phyloP scores from a whole-genome alignment of 306 rosid species.

The Begonia fuchsioides region DNA sequence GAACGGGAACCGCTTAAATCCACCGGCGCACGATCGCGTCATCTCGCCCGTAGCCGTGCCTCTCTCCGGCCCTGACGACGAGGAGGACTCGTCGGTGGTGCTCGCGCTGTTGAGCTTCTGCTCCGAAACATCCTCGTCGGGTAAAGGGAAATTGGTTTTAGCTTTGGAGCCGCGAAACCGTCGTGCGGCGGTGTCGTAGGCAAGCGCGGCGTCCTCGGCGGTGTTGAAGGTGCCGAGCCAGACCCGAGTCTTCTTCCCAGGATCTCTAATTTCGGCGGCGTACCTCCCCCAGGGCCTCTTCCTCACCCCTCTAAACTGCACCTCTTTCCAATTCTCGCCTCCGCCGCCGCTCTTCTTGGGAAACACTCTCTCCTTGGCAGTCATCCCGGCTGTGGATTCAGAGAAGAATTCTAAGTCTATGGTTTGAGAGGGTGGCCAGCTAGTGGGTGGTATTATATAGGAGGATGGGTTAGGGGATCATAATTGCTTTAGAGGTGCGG shows the following conservation, averaged over 20 bases:
- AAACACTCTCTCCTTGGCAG: conserved; percentile 3
- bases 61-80: conserved; percentile 16
- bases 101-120: conserved; percentile 3
- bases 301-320: conserved; percentile 14
- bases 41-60: conserved; percentile 16
- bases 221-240: conserved; percentile 19
- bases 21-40: conserved; percentile 10
- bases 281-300: conserved; percentile 21
- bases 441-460: background rate
- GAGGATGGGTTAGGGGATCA: background rate
- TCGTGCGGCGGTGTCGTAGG: conserved; percentile 14
- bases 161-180: conserved; percentile 16
- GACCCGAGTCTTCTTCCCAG: conserved; percentile 17
- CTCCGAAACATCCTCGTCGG: conserved; percentile 1
- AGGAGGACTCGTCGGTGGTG: conserved; percentile 13
- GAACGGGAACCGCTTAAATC: conserved; percentile 22
- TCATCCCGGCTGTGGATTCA: background rate
- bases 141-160: conserved; percentile 10
- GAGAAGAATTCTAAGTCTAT: background rate
- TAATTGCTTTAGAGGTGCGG: background rate
- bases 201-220: conserved; percentile 15
- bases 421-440: background rate
- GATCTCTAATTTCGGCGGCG: conserved; percentile 20
- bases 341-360: background rate
- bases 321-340: conserved; percentile 3